A percentile compares a stretch with the other conserved stretches of the same genome.
These are phyloP conservation scores for Candida sp. DNA, from an alignment of 1,139 yeast species.

Conservation along the genomic window DNA sequence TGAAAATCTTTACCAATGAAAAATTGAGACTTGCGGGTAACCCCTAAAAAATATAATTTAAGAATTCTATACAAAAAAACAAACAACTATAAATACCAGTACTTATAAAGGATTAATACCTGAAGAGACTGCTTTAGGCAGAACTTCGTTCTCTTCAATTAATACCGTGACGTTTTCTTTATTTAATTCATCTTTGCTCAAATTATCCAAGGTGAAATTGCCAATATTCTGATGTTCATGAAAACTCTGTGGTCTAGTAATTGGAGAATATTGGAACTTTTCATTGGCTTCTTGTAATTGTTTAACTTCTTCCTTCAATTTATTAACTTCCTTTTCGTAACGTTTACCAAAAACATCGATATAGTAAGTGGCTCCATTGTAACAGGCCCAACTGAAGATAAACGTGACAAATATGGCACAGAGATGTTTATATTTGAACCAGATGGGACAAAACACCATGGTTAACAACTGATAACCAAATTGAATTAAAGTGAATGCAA, in stretches of 20 bases:
- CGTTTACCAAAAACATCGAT: conserved; percentile 88
- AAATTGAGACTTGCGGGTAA: background rate
- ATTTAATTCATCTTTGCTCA: background rate
- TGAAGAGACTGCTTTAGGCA: background rate
- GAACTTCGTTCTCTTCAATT: background rate
- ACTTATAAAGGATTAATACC: background rate
- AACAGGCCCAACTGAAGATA: conserved; percentile 76
- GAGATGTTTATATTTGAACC: conserved; percentile 68
- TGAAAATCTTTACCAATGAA: background rate
- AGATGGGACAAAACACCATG: conserved; percentile 85
- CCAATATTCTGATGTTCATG: conserved; percentile 1
- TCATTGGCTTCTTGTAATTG: conserved; percentile 55
- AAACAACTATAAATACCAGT: no score
- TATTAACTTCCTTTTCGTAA: conserved; percentile 76
- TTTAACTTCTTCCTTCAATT: conserved; percentile 66
- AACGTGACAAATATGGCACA: conserved; percentile 67
- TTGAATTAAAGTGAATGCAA: conserved; percentile 84
- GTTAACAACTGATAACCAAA: conserved; percentile 85
- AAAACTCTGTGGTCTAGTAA: conserved; percentile 2
- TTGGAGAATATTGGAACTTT: conserved; percentile 15
- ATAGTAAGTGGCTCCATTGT: conserved; percentile 94
- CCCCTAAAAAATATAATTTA: no score
- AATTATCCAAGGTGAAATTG: background rate
- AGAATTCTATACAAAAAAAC: no score
- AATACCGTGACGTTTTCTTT: background rate